These are phyloP conservation scores for Nannochloropsis granulata DNA, from an alignment of 108 stramenopile species.

Conservation along the genomic window DNA sequence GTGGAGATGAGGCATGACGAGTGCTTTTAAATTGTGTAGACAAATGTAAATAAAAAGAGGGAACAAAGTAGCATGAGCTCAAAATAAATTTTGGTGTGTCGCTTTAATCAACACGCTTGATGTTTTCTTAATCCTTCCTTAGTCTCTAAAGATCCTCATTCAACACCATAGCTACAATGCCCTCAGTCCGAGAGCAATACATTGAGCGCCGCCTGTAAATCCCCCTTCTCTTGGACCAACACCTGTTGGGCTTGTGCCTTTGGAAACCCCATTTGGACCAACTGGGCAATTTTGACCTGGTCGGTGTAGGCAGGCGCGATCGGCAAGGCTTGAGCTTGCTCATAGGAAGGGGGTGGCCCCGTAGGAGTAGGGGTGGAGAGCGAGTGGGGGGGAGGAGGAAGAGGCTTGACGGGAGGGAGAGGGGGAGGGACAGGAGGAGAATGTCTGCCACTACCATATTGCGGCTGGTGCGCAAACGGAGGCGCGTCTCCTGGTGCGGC, in stretches of 20 bases:
- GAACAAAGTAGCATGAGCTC: too few species aligned
- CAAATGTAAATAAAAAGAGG: too few species aligned
- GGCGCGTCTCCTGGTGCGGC: not conserved
- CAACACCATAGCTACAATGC: not conserved
- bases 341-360: not conserved
- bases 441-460: not conserved
- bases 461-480: not conserved
- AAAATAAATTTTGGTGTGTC: too few species aligned
- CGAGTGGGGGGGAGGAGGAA: not conserved
- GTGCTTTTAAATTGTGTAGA: not conserved
- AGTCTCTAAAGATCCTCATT: not conserved
- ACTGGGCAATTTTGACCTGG: not conserved
- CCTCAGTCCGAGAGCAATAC: not conserved
- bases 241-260: not conserved
- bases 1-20: not conserved
- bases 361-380: not conserved
- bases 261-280: conserved; percentile 16
- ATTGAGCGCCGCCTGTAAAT: conserved; percentile 2
- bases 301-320: not conserved
- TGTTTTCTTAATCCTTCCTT: not conserved
- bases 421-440: not conserved
- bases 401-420: not conserved
- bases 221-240: not conserved
- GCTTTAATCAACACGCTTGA: not conserved
- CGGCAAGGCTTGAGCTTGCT: not conserved